A percentile compares a stretch with the other conserved stretches of the same genome.
Evolutionary conservation across 345 rosid species (phyloP).

Genomic region (Citrus sinensis): DNA sequence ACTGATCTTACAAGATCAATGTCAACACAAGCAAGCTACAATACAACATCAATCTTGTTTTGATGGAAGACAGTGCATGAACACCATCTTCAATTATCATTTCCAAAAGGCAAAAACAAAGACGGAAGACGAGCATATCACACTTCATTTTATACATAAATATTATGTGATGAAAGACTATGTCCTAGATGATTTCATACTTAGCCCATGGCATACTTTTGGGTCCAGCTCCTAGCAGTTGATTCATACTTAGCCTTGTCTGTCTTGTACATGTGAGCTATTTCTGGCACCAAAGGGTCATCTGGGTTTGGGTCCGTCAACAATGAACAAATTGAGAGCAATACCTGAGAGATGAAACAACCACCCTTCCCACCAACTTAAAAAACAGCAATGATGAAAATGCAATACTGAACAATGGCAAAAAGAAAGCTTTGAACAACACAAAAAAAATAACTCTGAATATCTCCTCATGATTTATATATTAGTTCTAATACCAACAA

Average conservation of each 20-base stretch:
- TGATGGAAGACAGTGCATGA: not conserved
- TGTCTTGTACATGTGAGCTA: conserved; percentile 27
- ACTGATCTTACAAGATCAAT: not conserved
- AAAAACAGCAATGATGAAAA: conserved; percentile 11
- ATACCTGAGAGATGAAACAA: conserved; percentile 16
- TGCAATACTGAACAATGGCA: not conserved
- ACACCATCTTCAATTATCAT: not conserved
- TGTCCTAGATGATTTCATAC: conserved; percentile 1
- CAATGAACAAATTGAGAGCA: conserved; percentile 26
- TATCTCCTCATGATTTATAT: not conserved
- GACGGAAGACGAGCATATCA: not conserved
- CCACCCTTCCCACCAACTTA: conserved; percentile 13
- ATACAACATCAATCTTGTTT: not conserved
- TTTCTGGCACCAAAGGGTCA: conserved; percentile 29
- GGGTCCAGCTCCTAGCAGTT: conserved; percentile 31
- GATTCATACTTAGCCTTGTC: conserved; percentile 26
- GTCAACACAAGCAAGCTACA: not conserved
- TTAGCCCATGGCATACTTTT: conserved; percentile 28
- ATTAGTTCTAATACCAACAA: not conserved
- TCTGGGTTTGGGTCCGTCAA: conserved; percentile 29
- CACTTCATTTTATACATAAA: conserved; percentile 10
- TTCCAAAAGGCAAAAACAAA: not conserved
- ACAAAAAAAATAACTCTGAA: not conserved
- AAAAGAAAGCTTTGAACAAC: not conserved
- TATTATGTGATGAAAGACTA: not conserved